phyloP scores from a whole-genome alignment of 2,329 filamentous ascomycete genomes.

The Scedosporium dehoogii region DNA sequence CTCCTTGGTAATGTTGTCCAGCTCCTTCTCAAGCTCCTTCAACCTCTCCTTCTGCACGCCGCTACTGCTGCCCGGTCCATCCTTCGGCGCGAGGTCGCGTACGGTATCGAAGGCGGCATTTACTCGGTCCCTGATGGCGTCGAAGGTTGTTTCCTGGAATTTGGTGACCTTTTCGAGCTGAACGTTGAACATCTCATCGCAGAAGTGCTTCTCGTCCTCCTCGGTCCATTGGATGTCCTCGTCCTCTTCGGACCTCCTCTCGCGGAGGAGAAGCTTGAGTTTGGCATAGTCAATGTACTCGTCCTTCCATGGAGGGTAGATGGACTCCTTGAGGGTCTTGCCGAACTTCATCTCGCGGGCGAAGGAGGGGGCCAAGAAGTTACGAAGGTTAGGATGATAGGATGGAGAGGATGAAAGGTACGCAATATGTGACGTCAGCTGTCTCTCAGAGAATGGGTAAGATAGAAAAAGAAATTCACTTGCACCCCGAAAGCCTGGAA shows the following conservation, averaged over 20 bases:
- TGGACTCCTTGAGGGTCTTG: conserved; percentile 68
- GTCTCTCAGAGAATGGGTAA: not conserved
- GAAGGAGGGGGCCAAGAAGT: not conserved
- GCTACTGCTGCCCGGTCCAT: conserved; percentile 32
- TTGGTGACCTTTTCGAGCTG: conserved; percentile 90
- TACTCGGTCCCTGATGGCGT: conserved; percentile 40
- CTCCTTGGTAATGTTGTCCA: conserved; percentile 82
- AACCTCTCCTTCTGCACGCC: conserved; percentile 44
- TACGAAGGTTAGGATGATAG: not conserved
- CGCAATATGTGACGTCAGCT: not conserved
- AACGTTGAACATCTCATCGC: conserved; percentile 87
- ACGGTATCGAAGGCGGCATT: conserved; percentile 58
- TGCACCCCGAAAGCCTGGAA: not conserved
- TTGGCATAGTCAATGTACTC: conserved; percentile 94
- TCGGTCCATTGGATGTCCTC: conserved; percentile 74
- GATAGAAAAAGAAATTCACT: not conserved
- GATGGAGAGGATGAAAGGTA: not conserved
- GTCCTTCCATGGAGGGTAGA: conserved; percentile 82
- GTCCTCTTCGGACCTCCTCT: conserved; percentile 54
- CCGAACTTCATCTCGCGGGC: conserved; percentile 71
- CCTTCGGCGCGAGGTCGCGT: conserved; percentile 66
- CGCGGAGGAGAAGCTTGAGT: conserved; percentile 80
- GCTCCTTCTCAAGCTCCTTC: conserved; percentile 64
- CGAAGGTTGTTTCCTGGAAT: conserved; percentile 77
- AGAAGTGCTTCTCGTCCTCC: conserved; percentile 86